A percentile compares a stretch with the other conserved stretches of the same genome.
Conservation (phyloP, 805 yeast species). For the Starmerella floris region DNA sequence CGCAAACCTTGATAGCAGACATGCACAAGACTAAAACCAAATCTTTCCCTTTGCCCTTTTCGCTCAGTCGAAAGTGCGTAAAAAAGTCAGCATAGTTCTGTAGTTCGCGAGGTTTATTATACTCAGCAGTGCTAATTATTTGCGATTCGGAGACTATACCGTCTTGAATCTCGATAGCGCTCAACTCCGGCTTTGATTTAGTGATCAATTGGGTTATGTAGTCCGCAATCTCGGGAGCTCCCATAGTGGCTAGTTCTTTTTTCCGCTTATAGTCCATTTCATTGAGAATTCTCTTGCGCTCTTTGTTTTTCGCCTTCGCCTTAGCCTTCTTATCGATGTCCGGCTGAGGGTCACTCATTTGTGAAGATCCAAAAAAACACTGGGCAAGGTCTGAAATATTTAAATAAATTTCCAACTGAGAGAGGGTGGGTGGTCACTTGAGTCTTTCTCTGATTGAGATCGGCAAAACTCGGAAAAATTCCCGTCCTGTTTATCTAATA, state of each 20-base stretch:
- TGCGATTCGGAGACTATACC: conserved; percentile 41
- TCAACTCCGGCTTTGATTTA: conserved; percentile 37
- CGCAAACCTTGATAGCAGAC: conserved; percentile 82
- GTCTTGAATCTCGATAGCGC: conserved; percentile 63
- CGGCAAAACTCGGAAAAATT: no score
- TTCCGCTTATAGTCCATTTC: conserved; percentile 35
- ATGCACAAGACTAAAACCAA: conserved; percentile 45
- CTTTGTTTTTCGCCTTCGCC: conserved; percentile 16
- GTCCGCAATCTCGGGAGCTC: conserved; percentile 53
- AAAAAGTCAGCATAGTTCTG: conserved; percentile 46
- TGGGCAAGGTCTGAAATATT: no score
- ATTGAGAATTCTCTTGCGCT: conserved; percentile 14
- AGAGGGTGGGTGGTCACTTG: no score
- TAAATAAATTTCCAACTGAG: no score
- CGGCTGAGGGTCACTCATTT: neutral
- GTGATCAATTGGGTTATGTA: conserved; percentile 37
- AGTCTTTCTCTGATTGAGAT: neutral
- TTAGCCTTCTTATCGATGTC: conserved; percentile 19
- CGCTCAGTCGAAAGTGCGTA: conserved; percentile 28
- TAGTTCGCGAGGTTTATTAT: conserved; percentile 38
- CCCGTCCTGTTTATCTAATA: no score
- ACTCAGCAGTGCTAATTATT: conserved; percentile 53
- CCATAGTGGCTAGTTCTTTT: conserved; percentile 38
- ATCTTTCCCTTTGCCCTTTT: conserved; percentile 23
- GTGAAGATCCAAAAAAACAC: no score